Conservation (phyloP, 805 yeast species). For the Candida silvicultrix region DNA sequence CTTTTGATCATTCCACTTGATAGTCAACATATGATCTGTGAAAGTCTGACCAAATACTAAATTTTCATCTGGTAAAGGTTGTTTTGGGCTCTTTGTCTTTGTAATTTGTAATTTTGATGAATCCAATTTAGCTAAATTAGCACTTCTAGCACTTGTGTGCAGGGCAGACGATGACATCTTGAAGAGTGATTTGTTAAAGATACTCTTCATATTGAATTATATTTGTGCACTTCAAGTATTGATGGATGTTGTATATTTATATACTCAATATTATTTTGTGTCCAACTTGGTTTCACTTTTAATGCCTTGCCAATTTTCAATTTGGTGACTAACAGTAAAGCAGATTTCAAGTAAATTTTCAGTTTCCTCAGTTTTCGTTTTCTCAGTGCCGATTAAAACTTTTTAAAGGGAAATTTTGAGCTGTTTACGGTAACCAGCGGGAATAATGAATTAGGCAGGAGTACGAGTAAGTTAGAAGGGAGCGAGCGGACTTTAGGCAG, state of each 20-base stretch:
- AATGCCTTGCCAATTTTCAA: neutral
- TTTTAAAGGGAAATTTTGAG: neutral
- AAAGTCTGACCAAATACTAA: slow-evolving; percentile 69
- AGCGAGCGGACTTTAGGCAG: neutral
- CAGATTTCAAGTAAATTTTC: neutral
- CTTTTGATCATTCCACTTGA: slow-evolving; percentile 67
- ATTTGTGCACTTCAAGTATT: no score
- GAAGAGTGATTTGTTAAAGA: neutral
- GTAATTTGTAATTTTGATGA: slow-evolving; percentile 46
- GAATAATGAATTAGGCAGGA: neutral
- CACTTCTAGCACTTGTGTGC: slow-evolving; percentile 7
- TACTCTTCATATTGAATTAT: slow-evolving; percentile 1
- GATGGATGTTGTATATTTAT: neutral
- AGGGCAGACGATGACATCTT: slow-evolving; percentile 4
- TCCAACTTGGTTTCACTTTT: neutral
- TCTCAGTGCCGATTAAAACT: neutral
- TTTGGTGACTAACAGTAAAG: no score
- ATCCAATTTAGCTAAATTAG: slow-evolving; percentile 38
- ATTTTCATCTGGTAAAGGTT: slow-evolving; percentile 51
- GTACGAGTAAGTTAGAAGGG: neutral
- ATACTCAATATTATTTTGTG: neutral
- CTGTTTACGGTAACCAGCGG: neutral
- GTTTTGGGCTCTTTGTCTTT: slow-evolving; percentile 43
- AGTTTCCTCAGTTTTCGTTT: no score
- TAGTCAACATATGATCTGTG: slow-evolving; percentile 83